Base-by-base conservation (phyloP, 2,329 filamentous ascomycete species). In the Cladophialophora yegresii region DNA sequence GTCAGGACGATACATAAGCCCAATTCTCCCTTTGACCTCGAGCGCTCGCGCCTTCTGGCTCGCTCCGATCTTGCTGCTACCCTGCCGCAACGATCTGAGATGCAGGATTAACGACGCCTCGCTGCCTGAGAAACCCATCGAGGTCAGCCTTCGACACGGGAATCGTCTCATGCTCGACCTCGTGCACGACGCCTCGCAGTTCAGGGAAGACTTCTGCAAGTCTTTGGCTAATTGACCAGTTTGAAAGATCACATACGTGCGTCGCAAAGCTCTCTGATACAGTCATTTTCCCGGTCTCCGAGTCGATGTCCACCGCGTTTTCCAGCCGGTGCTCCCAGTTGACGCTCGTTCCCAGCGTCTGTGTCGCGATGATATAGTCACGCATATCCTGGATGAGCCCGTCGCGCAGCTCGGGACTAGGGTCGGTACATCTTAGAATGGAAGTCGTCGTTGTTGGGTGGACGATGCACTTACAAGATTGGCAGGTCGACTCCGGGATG, bases 371-470 rank as follows among this genome's bases (percentile, higher is more conserved):
- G 30, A 63, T 59, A 32, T 63, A 63, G 51, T 63, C 62, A 22
- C 62, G 62, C 62, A 63, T 63, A 28, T 63, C 56, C 22, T 55
- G 56, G 23, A 63, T 51, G 22, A 63, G 50, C 4, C 56, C 62
- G 16, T 63, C 62, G 32, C 62, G 62, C 62, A 63, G 58, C 36
- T 63, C 62, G 23, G 62, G 62, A 33, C 62, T 63, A 23, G 22
- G 13, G 16, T 7, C 10, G 6, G 20, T 30, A 49, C 16, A 28
- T 36, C 9, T 30, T 49, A 33, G 47, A 22, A 55, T 16, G 53
- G 45, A 9, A 43, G 26, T 2, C 10, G 20, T 9, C 16, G 22
- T 30, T n/a, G 26, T 13, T 13, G 26, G 16, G 13, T 47, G 28
- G 23, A 32, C 6, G 23, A 23, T 9, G 28, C 23, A 60, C 62